Base-by-base conservation (phyloP, 768 basidiomycete genomes). In the Tulasnella sp. region DNA sequence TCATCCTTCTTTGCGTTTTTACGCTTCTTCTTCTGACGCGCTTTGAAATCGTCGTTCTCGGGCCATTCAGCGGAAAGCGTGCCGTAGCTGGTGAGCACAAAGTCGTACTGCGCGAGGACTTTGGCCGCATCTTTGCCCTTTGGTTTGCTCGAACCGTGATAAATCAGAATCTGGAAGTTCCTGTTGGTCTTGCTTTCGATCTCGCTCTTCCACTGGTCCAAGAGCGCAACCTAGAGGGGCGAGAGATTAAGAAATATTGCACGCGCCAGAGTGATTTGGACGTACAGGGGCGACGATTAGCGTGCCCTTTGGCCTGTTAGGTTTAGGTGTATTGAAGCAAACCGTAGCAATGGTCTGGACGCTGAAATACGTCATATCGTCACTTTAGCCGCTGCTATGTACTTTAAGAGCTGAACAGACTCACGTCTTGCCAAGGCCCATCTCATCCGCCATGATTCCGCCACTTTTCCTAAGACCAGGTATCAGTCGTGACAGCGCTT, bases 81-180 rank as follows among this genome's bases (percentile, higher is more conserved):
- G 77, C 74, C 80, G 81, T 85, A 92, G 85, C 83, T 91, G 82
- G 92, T 92, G 46, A 93, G 81, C 12, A 93, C 89, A 5, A 92
- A 86, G 81, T 93, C 91, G 82, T 90, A 89, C 68, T 88, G 84
- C 79, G 88, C 82, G 2, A 94, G 81, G n/a, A 90, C 87, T 10
- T 87, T 85, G 75, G 85, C 85, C 46, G 83, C 75, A 2, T 56
- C 44, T 12, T 12, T 27, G 2, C 75, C 75, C 21, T 78, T 78
- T 19, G 77, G 71, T 46, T 71, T 52, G 39, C 31, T 38, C n/a
- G 68, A 40, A 3, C 86, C 86, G 77, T 86, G 85, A 79, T 85
- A 84, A 36, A 85, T 83, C 71, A 82, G 75, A 5, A 84, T 82
- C 38, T 75, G 80, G 48, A 81, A 75, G n/a, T 82, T 62, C 0